These are phyloP conservation scores for Salmacisia buchloeana DNA, from an alignment of 1,284 basidiomycete species.

Conservation along the genomic window DNA sequence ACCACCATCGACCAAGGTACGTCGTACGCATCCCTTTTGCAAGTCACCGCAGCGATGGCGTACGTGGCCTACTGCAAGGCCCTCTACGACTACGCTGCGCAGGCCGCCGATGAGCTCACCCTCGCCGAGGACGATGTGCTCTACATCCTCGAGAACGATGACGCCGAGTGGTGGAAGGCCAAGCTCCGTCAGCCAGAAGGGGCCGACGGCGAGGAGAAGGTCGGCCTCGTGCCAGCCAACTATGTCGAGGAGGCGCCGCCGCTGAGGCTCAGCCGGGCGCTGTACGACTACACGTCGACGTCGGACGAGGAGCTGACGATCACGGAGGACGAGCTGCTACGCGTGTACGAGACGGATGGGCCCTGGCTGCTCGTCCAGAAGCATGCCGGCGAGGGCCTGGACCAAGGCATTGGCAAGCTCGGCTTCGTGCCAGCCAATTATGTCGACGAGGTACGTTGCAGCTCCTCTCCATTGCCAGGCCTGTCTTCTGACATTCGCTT, in stretches of 20 bases:
- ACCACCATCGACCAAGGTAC: too few species aligned
- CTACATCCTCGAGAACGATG: constrained; percentile 47
- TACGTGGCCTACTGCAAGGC: constrained; percentile 45
- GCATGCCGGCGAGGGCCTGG: constrained; percentile 34
- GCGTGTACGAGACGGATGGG: constrained; percentile 42
- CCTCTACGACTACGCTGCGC: constrained; percentile 48
- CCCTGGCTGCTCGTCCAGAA: constrained; percentile 47
- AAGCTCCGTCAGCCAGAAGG: constrained; percentile 28
- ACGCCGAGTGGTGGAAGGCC: constrained; percentile 48
- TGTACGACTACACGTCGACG: constrained; percentile 46
- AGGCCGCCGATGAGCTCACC: constrained; percentile 47
- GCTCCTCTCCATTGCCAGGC: background rate
- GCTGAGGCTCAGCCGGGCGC: constrained; percentile 37
- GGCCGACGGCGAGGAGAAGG: constrained; percentile 14
- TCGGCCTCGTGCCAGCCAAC: constrained; percentile 48
- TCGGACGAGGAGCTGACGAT: constrained; percentile 45
- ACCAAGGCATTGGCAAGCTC: constrained; percentile 30
- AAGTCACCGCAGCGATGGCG: constrained; percentile 27
- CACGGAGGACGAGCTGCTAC: constrained; percentile 40
- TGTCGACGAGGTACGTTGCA: constrained; percentile 34
- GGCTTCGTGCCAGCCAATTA: constrained; percentile 49
- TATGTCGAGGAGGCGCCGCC: constrained; percentile 47
- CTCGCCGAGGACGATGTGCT: constrained; percentile 45
- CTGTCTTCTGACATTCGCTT: background rate
- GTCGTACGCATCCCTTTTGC: background rate